Evolutionary conservation across 345 rosid species (phyloP).

Genomic region (Murraya koenigii): DNA sequence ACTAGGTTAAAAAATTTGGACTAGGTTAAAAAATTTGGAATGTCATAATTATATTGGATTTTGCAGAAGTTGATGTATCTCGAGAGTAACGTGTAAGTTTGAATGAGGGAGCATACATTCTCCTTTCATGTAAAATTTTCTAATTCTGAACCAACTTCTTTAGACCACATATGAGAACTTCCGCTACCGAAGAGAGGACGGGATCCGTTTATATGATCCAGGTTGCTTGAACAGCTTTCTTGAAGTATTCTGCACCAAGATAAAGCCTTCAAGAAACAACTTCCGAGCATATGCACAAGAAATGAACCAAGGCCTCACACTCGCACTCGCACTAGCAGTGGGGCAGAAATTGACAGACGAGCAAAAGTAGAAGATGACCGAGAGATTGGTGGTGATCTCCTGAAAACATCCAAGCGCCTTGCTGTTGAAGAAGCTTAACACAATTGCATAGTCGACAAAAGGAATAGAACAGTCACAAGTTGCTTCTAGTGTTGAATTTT

Average conservation of each 20-base stretch:
- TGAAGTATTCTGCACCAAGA: constrained; percentile 42
- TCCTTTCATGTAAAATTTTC: no score
- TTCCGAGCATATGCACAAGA: constrained; percentile 35
- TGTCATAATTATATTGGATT: no score
- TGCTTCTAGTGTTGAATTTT: background rate
- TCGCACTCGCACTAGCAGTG: background rate
- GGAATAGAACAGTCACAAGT: background rate
- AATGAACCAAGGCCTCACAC: constrained; percentile 15
- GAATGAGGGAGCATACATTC: no score
- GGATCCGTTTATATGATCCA: constrained; percentile 27
- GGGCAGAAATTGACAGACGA: no score
- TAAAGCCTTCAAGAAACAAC: constrained; percentile 36
- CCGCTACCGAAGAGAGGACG: constrained; percentile 25
- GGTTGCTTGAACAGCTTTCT: constrained; percentile 41
- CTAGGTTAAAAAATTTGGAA: no score
- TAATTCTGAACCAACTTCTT: constrained; percentile 10
- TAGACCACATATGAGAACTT: constrained; percentile 56
- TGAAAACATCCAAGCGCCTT: constrained; percentile 45
- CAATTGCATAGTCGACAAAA: background rate
- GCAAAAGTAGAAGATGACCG: constrained; percentile 43
- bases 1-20: no score
- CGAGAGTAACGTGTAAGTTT: no score
- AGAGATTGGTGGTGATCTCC: constrained; percentile 45
- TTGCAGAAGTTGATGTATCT: no score
- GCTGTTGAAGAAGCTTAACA: constrained; percentile 17